Conservation (phyloP, 2,329 filamentous ascomycete genomes). For the Fusarium lyarnte region DNA sequence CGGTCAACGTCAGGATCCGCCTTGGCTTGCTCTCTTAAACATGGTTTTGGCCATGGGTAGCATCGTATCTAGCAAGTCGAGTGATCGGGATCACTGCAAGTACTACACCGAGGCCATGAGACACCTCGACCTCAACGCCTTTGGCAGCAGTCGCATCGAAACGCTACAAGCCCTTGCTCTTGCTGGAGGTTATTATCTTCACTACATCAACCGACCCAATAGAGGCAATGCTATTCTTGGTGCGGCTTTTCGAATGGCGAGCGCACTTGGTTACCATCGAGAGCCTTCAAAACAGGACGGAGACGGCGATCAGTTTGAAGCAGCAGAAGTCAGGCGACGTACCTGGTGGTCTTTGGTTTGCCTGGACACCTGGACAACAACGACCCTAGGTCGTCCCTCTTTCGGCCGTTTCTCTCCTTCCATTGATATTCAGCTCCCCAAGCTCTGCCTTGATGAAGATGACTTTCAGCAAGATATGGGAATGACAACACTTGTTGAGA, state of each 20-base stretch:
- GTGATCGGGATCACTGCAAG: neutral
- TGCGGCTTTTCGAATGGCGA: slow-evolving; percentile 5
- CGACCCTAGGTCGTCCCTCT: neutral
- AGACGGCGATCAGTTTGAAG: neutral
- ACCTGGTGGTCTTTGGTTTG: slow-evolving; percentile 6
- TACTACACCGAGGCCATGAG: slow-evolving; percentile 2
- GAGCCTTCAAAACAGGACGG: neutral
- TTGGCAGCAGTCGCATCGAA: slow-evolving; percentile 5
- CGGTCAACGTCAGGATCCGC: neutral
- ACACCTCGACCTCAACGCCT: neutral
- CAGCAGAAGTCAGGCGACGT: neutral
- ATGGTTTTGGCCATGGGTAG: slow-evolving; percentile 7
- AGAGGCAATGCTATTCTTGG: slow-evolving; percentile 9
- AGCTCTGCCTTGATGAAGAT: neutral
- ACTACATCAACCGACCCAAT: slow-evolving; percentile 10
- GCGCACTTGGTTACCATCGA: slow-evolving; percentile 2
- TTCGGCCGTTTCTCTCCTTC: slow-evolving; percentile 5
- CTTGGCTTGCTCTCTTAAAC: slow-evolving; percentile 2
- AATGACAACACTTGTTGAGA: neutral
- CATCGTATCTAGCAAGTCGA: neutral
- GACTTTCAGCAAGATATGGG: neutral
- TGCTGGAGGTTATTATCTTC: neutral
- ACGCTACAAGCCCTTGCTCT: slow-evolving; percentile 1
- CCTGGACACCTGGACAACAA: neutral
- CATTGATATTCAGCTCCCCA: neutral